A percentile compares a stretch with the other conserved stretches of the same genome.
Conservation (phyloP, 768 basidiomycete genomes). For the Mycena floridula region DNA sequence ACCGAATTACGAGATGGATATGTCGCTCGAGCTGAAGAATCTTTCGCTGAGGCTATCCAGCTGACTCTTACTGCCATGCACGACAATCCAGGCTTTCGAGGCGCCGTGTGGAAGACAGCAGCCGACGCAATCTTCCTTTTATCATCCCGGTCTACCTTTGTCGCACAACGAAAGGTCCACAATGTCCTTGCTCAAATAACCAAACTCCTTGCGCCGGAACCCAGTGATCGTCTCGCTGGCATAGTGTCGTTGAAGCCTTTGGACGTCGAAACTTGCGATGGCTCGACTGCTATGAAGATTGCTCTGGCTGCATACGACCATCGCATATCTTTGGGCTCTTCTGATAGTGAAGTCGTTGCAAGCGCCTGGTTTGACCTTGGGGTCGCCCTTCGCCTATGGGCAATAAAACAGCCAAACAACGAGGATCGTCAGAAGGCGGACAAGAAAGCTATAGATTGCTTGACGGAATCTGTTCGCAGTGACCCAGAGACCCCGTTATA, state of each 20-base stretch:
- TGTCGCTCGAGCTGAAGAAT: conserved; percentile 63
- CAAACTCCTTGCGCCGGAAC: conserved; percentile 32
- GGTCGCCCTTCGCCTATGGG: conserved; percentile 49
- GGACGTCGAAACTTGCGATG: conserved; percentile 18
- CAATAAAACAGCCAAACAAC: conserved; percentile 20
- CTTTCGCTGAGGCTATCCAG: conserved; percentile 57
- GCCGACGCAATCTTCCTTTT: conserved; percentile 74
- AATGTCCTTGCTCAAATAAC: conserved; percentile 26
- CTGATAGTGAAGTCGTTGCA: conserved; percentile 42
- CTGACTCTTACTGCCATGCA: conserved; percentile 44
- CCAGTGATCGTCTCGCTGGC: conserved; percentile 34
- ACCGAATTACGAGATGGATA: conserved; percentile 66
- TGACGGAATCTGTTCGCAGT: conserved; percentile 68
- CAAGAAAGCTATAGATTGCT: conserved; percentile 40
- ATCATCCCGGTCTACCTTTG: conserved; percentile 44
- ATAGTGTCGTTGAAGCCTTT: conserved; percentile 28
- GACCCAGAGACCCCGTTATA: conserved; percentile 67
- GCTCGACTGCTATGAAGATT: conserved; percentile 37
- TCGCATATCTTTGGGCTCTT: conserved; percentile 49
- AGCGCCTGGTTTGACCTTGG: conserved; percentile 76
- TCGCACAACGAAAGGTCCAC: conserved; percentile 34
- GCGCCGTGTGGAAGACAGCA: conserved; percentile 76
- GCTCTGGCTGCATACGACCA: conserved; percentile 58
- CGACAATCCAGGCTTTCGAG: conserved; percentile 55
- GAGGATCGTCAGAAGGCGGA: conserved; percentile 27